Conservation (phyloP, 2,329 filamentous ascomycete species). For the Podosphaera xanthii region DNA sequence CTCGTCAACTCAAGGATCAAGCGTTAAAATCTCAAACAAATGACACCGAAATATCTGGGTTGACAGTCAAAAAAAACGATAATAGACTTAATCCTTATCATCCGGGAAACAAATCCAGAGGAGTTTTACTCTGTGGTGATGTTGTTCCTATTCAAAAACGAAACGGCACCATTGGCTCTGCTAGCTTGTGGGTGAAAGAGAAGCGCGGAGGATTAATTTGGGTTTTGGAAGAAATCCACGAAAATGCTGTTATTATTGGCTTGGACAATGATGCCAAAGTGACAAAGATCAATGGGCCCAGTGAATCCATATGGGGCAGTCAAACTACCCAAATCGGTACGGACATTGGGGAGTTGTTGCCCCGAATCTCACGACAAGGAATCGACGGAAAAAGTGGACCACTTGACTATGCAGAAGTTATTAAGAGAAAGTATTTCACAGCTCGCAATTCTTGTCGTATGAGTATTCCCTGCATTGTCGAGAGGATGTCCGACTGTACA, state of each 20-base stretch:
- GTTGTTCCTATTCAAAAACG: constrained; percentile 96
- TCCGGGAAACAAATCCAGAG: constrained; percentile 53
- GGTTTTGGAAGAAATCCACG: constrained; percentile 93
- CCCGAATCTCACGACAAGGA: constrained; percentile 55
- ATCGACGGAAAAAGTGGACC: constrained; percentile 47
- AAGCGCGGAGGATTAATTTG: constrained; percentile 85
- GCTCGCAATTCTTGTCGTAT: constrained; percentile 54
- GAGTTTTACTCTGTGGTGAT: constrained; percentile 82
- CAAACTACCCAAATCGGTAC: constrained; percentile 42
- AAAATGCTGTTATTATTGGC: constrained; percentile 61
- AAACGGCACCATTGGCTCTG: constrained; percentile 75
- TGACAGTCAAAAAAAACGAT: constrained; percentile 19
- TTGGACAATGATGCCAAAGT: constrained; percentile 61
- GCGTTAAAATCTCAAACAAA: constrained; percentile 38
- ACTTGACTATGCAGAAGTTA: constrained; percentile 56
- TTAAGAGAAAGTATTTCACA: constrained; percentile 57
- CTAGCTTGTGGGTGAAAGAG: constrained; percentile 96
- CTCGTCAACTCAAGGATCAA: constrained; percentile 27
- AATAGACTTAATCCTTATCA: constrained; percentile 31
- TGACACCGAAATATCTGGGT: constrained; percentile 29
- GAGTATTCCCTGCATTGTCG: constrained; percentile 66
- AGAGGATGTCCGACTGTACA: constrained; percentile 43
- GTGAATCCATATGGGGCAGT: constrained; percentile 67
- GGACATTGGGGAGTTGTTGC: constrained; percentile 58
- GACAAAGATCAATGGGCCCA: constrained; percentile 46